A percentile compares a stretch with the other conserved stretches of the same genome.
These are phyloP conservation scores for Phytophthora multivora DNA, from an alignment of 352 stramenopile genomes.

Conservation along the genomic window DNA sequence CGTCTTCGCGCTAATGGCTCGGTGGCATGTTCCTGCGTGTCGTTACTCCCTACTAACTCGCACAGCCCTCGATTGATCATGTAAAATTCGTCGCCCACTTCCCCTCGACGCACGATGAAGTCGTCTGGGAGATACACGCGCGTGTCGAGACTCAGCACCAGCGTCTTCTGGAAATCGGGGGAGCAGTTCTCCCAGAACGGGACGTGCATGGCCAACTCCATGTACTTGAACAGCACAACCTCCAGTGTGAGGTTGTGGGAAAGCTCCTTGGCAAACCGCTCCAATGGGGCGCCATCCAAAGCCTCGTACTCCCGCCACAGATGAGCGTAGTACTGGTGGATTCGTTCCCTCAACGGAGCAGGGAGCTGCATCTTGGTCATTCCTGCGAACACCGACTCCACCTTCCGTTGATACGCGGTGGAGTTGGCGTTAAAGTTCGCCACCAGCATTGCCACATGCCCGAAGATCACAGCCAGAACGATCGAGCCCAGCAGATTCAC, in stretches of 20 bases:
- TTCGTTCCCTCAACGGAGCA: slow-evolving; percentile 47
- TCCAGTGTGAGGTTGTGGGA: slow-evolving; percentile 68
- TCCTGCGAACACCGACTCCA: slow-evolving; percentile 54
- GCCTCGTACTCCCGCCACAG: slow-evolving; percentile 72
- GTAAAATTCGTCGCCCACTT: slow-evolving; percentile 61
- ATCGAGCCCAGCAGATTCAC: slow-evolving; percentile 52
- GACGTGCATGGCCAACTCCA: slow-evolving; percentile 53
- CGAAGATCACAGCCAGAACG: slow-evolving; percentile 60
- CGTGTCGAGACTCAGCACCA: slow-evolving; percentile 50
- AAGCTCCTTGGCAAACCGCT: slow-evolving; percentile 56
- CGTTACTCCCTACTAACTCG: slow-evolving; percentile 36
- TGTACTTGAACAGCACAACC: slow-evolving; percentile 77
- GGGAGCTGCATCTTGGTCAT: slow-evolving; percentile 66
- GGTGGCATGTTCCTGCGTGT: slow-evolving; percentile 30
- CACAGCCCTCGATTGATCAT: slow-evolving; percentile 65
- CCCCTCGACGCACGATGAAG: slow-evolving; percentile 57
- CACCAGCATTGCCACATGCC: slow-evolving; percentile 61
- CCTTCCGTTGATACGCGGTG: slow-evolving; percentile 57
- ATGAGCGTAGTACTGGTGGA: slow-evolving; percentile 77
- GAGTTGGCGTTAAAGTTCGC: slow-evolving; percentile 62
- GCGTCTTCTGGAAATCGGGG: slow-evolving; percentile 59
- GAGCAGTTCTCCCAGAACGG: slow-evolving; percentile 50
- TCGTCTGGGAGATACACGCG: slow-evolving; percentile 68
- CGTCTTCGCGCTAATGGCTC: slow-evolving; percentile 24
- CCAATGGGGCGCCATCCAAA: slow-evolving; percentile 52